These are phyloP conservation scores for Fusarium sp. DNA, from an alignment of 2,329 filamentous ascomycete genomes.

Conservation along the genomic window DNA sequence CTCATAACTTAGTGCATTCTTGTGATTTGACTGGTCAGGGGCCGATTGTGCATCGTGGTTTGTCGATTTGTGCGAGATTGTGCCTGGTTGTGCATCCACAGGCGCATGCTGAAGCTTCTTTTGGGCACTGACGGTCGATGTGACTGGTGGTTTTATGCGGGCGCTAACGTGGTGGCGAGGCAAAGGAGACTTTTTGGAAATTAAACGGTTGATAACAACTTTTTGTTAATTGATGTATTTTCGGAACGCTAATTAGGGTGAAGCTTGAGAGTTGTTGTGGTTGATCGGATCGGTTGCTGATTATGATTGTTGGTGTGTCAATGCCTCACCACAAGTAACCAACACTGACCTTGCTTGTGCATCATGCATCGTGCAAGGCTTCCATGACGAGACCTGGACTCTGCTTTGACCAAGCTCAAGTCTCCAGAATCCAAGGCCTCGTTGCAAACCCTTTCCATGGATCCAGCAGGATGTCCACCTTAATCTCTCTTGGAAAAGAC, in stretches of 20 bases:
- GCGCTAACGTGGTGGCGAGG: slow-evolving; percentile 36
- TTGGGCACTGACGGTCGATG: not conserved
- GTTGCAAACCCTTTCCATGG: slow-evolving; percentile 26
- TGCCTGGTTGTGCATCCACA: slow-evolving; percentile 21
- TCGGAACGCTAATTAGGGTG: not conserved
- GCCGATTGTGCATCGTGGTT: slow-evolving; percentile 26
- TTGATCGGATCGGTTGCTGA: not conserved
- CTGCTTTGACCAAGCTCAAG: no score
- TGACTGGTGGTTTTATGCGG: slow-evolving; percentile 30
- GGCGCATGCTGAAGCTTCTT: not conserved
- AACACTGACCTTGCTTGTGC: not conserved
- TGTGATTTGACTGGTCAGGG: slow-evolving; percentile 25
- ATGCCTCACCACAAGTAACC: slow-evolving; percentile 13
- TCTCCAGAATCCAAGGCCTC: slow-evolving; percentile 24
- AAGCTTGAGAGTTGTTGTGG: not conserved
- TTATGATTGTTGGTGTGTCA: slow-evolving; percentile 4
- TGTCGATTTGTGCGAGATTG: slow-evolving; percentile 28
- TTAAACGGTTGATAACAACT: slow-evolving; percentile 27
- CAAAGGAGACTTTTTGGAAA: slow-evolving; percentile 33
- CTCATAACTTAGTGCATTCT: slow-evolving; percentile 29
- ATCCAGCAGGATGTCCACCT: slow-evolving; percentile 33
- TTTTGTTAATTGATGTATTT: not conserved
- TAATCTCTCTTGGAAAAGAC: slow-evolving; percentile 39
- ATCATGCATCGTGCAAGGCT: slow-evolving; percentile 10
- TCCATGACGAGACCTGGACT: slow-evolving; percentile 34